Percentiles rank a stretch among this genome's conserved stretches.
phyloP scores from a whole-genome alignment of 306 rosid species.

The Hippophae gyantsensis region DNA sequence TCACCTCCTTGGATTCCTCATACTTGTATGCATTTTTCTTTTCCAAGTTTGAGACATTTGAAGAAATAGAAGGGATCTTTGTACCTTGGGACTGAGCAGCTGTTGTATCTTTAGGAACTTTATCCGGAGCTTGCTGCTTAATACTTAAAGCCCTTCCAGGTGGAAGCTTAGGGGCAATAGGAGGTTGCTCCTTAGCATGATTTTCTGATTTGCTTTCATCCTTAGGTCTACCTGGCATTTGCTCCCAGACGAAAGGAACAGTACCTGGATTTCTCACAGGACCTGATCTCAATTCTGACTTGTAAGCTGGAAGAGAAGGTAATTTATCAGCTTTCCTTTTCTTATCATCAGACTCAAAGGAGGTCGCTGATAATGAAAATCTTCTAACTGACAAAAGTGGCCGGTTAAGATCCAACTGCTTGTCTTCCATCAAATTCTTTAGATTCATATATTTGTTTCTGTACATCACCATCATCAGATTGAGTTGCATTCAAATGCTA shows the following conservation, averaged over 20 bases:
- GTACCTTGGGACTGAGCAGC: conserved; percentile 23
- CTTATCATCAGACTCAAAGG: conserved; percentile 28
- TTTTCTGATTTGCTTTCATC: conserved; percentile 34
- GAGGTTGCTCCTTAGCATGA: conserved; percentile 23
- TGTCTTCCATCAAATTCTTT: conserved; percentile 63
- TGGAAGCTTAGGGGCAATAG: conserved; percentile 46
- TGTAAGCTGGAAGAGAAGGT: conserved; percentile 47
- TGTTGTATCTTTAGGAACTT: conserved; percentile 23
- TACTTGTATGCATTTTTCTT: conserved; percentile 15
- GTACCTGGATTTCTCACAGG: conserved; percentile 64
- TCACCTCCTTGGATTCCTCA: conserved; percentile 23
- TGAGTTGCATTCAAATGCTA: conserved; percentile 13
- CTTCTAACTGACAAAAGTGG: conserved; percentile 92
- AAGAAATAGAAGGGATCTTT: conserved; percentile 23
- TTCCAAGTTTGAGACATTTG: conserved; percentile 19
- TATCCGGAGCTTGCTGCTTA: conserved; percentile 30
- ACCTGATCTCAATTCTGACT: conserved; percentile 76
- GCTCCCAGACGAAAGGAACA: conserved; percentile 85
- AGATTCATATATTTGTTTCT: conserved; percentile 29
- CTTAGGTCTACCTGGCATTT: conserved; percentile 76
- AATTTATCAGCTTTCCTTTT: conserved; percentile 27
- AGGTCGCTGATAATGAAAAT: conserved; percentile 27
- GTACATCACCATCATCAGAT: conserved; percentile 21
- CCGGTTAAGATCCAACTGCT: conserved; percentile 62
- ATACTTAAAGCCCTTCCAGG: conserved; percentile 49